These are phyloP conservation scores for Cystobasidiopsis lactophilus DNA, from an alignment of 768 basidiomycete genomes.

Conservation along the genomic window DNA sequence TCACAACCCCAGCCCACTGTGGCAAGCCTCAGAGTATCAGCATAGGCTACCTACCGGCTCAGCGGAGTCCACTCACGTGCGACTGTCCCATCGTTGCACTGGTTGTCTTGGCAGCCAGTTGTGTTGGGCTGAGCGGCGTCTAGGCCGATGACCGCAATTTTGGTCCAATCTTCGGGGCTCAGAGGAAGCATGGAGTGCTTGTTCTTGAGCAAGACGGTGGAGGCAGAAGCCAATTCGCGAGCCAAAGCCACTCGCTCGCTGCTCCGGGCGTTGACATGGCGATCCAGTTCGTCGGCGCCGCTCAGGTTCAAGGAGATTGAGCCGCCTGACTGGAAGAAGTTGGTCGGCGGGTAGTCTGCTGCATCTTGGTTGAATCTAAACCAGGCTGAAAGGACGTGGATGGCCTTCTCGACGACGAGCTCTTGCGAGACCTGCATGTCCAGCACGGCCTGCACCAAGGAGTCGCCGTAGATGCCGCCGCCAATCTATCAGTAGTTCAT, in stretches of 20 bases:
- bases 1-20: no score
- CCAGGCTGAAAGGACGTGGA: not conserved
- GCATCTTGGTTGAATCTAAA: not conserved
- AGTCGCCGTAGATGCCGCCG: no score
- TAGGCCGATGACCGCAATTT: not conserved
- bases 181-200: slow-evolving; percentile 2
- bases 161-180: not conserved
- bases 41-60: no score
- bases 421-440: not conserved
- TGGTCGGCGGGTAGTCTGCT: not conserved
- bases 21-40: no score
- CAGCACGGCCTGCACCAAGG: not conserved
- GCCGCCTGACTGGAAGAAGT: no score
- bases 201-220: slow-evolving; percentile 24
- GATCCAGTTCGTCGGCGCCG: not conserved
- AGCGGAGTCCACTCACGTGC: no score
- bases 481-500: no score
- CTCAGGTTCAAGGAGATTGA: no score
- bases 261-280: not conserved
- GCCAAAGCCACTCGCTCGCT: not conserved
- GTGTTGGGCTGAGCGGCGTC: no score
- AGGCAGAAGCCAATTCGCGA: slow-evolving; percentile 1
- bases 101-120: no score
- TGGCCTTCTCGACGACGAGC: not conserved
- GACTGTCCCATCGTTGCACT: no score